These are phyloP conservation scores for Smittium culicis DNA, from an alignment of 371 early-diverging fungal genomes.

Conservation along the genomic window DNA sequence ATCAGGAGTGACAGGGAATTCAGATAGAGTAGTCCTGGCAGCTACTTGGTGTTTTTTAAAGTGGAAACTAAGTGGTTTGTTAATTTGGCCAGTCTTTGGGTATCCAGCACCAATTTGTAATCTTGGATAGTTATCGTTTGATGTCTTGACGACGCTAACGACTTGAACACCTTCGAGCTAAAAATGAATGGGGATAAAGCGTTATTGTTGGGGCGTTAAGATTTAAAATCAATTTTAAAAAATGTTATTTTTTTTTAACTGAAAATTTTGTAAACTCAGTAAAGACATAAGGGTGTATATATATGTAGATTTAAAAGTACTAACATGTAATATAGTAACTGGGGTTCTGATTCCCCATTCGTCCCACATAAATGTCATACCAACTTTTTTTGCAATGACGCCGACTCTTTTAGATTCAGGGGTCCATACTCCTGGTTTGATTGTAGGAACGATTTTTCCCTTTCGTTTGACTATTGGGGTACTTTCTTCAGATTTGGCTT, in stretches of 20 bases:
- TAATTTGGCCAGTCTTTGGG: constrained; percentile 42
- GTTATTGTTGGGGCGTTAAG: no score
- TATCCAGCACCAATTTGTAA: constrained; percentile 70
- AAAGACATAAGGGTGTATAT: neutral
- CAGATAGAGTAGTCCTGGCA: constrained; percentile 60
- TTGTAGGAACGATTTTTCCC: neutral
- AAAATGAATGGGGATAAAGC: no score
- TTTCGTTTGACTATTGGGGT: neutral
- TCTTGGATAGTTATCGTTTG: constrained; percentile 19
- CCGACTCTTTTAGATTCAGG: constrained; percentile 39
- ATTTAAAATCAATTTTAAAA: no score
- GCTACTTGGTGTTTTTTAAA: constrained; percentile 52
- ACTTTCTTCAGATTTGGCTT: no score
- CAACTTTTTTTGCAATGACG: constrained; percentile 75
- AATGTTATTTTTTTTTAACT: no score
- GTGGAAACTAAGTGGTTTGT: constrained; percentile 59
- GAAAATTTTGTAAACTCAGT: no score
- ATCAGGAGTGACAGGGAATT: constrained; percentile 74
- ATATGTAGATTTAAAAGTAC: neutral
- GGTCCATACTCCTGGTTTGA: constrained; percentile 12
- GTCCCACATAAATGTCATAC: constrained; percentile 90
- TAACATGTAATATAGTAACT: constrained; percentile 69
- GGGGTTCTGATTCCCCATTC: constrained; percentile 82
- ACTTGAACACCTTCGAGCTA: constrained; percentile 58
- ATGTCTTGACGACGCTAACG: constrained; percentile 39